A percentile compares a stretch with the other conserved stretches of the same genome.
Conservation (phyloP, 306 rosid species). For the Casuarina cunninghamiana region DNA sequence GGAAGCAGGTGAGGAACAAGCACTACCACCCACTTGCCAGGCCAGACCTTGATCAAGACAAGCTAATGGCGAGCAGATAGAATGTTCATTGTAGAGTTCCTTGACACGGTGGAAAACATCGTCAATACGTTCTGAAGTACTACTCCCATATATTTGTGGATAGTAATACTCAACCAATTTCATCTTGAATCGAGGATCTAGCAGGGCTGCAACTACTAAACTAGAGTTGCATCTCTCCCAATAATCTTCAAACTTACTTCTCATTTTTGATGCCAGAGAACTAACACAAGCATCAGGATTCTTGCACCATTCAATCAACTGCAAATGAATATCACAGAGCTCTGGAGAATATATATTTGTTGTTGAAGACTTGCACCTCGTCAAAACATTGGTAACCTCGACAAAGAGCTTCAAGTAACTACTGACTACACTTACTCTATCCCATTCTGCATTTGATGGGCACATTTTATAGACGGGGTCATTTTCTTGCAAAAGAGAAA, state of each 20-base stretch:
- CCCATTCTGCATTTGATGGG: slow-evolving; percentile 80
- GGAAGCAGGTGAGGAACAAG: slow-evolving; percentile 46
- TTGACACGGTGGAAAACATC: slow-evolving; percentile 72
- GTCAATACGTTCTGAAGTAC: slow-evolving; percentile 52
- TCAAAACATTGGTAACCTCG: slow-evolving; percentile 59
- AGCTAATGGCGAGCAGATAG: slow-evolving; percentile 74
- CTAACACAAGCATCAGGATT: slow-evolving; percentile 65
- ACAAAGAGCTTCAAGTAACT: slow-evolving; percentile 76
- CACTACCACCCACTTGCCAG: slow-evolving; percentile 67
- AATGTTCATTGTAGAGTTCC: slow-evolving; percentile 83
- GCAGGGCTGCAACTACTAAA: slow-evolving; percentile 88
- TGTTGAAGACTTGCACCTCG: slow-evolving; percentile 62
- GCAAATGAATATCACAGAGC: slow-evolving; percentile 82
- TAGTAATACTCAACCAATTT: slow-evolving; percentile 87
- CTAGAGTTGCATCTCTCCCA: slow-evolving; percentile 89
- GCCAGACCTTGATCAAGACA: slow-evolving; percentile 71
- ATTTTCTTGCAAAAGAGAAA: slow-evolving; percentile 71
- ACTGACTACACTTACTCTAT: slow-evolving; percentile 49
- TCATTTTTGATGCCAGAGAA: slow-evolving; percentile 72
- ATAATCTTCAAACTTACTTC: slow-evolving; percentile 83
- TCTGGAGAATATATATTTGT: slow-evolving; percentile 84
- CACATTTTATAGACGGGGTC: slow-evolving; percentile 47
- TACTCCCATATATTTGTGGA: slow-evolving; percentile 76
- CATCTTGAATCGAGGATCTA: slow-evolving; percentile 96
- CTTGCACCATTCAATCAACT: slow-evolving; percentile 90